A percentile compares a stretch with the other conserved stretches of the same genome.
Evolutionary conservation across 1,139 yeast genomes (phyloP).

Genomic region (Taphrina sp.): DNA sequence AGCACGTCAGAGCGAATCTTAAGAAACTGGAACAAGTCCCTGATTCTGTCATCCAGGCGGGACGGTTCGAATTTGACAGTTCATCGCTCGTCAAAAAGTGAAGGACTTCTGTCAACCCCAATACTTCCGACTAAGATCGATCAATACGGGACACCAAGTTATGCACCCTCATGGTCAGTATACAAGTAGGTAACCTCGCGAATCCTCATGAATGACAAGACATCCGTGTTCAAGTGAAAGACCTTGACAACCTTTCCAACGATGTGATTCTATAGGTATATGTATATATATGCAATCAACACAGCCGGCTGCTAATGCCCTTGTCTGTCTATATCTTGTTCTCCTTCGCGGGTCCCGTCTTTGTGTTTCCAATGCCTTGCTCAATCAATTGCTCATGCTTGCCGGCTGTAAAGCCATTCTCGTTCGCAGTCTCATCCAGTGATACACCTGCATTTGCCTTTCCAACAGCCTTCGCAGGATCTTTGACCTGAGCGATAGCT

Average conservation of each 20-base stretch:
- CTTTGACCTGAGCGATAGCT: constrained; percentile 13
- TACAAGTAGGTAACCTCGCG: too few species aligned
- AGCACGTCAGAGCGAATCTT: constrained; percentile 82
- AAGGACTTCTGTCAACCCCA: too few species aligned
- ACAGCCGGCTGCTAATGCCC: too few species aligned
- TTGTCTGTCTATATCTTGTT: not conserved
- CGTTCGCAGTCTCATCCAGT: constrained; percentile 1
- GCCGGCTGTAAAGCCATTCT: constrained; percentile 20
- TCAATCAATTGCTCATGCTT: not conserved
- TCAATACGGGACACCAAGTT: constrained; percentile 88
- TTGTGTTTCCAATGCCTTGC: constrained; percentile 13
- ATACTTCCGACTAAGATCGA: too few species aligned
- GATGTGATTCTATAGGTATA: too few species aligned
- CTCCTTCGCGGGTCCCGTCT: not conserved
- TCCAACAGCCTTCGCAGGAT: constrained; percentile 11
- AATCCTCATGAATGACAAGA: too few species aligned
- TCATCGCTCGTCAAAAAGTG: too few species aligned
- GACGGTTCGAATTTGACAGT: constrained; percentile 55
- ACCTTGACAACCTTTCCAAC: too few species aligned
- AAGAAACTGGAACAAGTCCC: constrained; percentile 80
- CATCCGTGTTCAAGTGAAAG: too few species aligned
- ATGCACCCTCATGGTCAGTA: too few species aligned
- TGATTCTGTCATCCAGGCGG: constrained; percentile 90
- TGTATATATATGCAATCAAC: too few species aligned
- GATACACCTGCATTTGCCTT: not conserved